phyloP scores from a whole-genome alignment of 192 early-diverging fungal species.

The Backusella parvicylindrica region DNA sequence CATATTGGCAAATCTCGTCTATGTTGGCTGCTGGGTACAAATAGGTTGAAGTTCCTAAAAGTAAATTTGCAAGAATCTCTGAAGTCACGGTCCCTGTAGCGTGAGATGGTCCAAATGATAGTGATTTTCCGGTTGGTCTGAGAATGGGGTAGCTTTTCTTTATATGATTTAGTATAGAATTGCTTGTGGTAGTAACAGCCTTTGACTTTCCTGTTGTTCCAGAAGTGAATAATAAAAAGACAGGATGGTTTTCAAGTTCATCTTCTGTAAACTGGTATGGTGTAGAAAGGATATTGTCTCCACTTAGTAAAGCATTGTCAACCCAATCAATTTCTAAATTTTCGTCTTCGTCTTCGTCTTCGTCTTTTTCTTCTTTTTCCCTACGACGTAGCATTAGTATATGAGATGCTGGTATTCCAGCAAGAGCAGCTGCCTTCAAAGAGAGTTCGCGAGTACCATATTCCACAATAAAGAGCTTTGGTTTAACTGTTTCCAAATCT shows the following conservation, averaged over 20 bases:
- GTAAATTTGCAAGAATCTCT: background rate
- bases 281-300: background rate
- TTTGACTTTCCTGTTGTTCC: background rate
- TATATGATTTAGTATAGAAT: background rate
- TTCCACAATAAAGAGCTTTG: background rate
- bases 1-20: background rate
- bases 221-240: background rate
- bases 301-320: background rate
- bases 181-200: background rate
- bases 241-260: background rate
- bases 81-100: background rate
- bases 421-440: background rate
- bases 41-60: background rate
- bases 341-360: too few relatives aligned
- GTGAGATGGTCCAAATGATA: background rate
- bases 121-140: background rate
- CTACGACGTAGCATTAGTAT: background rate
- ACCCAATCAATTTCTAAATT: too few relatives aligned
- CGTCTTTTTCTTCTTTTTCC: background rate
- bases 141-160: rapidly evolving
- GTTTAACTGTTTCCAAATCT: background rate
- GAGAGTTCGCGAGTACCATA: background rate
- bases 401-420: background rate
- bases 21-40: background rate
- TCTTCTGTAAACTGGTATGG: background rate